Percentiles rank a stretch among this genome's conserved stretches.
These are phyloP conservation scores for Aspergillus brasiliensis DNA, from an alignment of 2,329 filamentous ascomycete species.

Conservation along the genomic window DNA sequence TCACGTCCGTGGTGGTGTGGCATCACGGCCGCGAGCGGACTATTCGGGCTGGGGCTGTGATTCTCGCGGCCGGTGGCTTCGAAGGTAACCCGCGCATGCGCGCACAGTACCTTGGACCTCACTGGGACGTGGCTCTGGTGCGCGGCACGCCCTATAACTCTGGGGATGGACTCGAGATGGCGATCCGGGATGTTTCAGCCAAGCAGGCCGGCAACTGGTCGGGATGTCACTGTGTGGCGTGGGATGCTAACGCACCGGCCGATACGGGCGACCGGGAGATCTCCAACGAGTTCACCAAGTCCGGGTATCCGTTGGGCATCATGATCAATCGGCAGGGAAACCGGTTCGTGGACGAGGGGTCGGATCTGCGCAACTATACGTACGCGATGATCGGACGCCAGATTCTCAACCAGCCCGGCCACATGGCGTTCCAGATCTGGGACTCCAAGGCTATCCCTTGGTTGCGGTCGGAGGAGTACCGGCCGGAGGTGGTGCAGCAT, in stretches of 20 bases:
- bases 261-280: conserved; percentile 59
- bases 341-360: conserved; percentile 68
- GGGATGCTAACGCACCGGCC: conserved; percentile 64
- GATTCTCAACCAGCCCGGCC: conserved; percentile 61
- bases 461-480: conserved; percentile 65
- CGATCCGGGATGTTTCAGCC: conserved; percentile 55
- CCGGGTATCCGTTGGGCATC: conserved; percentile 66
- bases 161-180: conserved; percentile 59
- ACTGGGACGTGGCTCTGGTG: conserved; percentile 65
- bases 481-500: conserved; percentile 57
- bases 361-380: conserved; percentile 67
- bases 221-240: conserved; percentile 66
- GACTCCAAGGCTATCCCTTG: conserved; percentile 55
- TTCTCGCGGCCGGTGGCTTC: conserved; percentile 61
- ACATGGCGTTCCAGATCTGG: conserved; percentile 67
- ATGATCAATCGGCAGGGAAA: conserved; percentile 63
- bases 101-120: conserved; percentile 57
- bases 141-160: conserved; percentile 67
- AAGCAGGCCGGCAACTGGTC: conserved; percentile 61
- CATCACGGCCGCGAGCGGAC: conserved; percentile 10
- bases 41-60: conserved; percentile 27
- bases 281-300: conserved; percentile 70
- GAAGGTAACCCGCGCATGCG: conserved; percentile 63
- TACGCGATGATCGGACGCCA: conserved; percentile 67
- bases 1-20: conserved; percentile 26